Percentiles rank a stretch among this genome's conserved stretches.
Conservation (phyloP, 2,329 filamentous ascomycete species). For the Clonostachys rhizophaga region DNA sequence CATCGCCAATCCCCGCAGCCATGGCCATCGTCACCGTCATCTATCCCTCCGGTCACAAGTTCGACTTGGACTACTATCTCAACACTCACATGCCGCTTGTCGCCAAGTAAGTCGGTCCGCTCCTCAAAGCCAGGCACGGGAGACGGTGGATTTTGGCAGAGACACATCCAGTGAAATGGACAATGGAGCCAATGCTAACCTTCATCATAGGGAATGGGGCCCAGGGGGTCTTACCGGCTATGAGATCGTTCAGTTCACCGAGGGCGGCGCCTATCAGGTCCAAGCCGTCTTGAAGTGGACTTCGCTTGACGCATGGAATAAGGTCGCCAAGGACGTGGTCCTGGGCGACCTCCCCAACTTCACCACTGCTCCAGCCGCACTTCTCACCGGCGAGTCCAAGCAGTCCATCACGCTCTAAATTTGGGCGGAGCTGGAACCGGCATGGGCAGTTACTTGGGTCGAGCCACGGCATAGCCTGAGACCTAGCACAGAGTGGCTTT, state of each 20-base stretch:
- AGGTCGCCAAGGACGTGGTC: conserved; percentile 9
- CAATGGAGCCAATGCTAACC: too few relatives aligned
- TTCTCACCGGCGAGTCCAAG: not conserved
- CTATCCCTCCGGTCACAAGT: conserved; percentile 35
- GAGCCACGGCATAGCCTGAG: too few relatives aligned
- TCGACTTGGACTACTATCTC: conserved; percentile 45
- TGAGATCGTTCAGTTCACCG: conserved; percentile 19
- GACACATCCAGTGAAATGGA: too few relatives aligned
- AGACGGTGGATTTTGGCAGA: too few relatives aligned
- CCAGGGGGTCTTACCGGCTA: conserved; percentile 29
- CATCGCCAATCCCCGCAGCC: too few relatives aligned
- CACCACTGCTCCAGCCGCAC: conserved; percentile 11
- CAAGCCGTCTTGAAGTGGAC: conserved; percentile 22
- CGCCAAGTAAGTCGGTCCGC: conserved; percentile 9
- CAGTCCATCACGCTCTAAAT: not conserved
- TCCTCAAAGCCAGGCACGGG: too few relatives aligned
- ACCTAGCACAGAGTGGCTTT: too few relatives aligned
- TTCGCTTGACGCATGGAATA: conserved; percentile 12
- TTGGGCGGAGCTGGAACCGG: too few relatives aligned
- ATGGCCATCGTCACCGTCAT: conserved; percentile 17
- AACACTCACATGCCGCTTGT: conserved; percentile 38
- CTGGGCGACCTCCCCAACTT: conserved; percentile 25
- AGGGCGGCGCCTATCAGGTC: conserved; percentile 11
- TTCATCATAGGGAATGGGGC: conserved; percentile 18
- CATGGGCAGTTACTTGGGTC: too few relatives aligned